These are phyloP conservation scores for Kwoniella europaea DNA, from an alignment of 768 basidiomycete genomes.

Conservation along the genomic window DNA sequence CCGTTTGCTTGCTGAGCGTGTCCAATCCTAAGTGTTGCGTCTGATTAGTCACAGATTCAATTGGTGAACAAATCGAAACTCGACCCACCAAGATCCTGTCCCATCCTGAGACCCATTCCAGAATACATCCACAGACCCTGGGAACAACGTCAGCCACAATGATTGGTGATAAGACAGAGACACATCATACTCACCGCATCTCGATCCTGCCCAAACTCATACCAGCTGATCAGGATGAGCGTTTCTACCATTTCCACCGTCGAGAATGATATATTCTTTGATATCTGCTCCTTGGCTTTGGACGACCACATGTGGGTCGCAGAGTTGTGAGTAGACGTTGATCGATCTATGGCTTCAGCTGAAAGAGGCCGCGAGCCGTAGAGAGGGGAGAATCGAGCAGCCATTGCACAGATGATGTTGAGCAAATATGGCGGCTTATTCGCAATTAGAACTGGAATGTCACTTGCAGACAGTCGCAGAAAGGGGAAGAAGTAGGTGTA, in stretches of 20 bases:
- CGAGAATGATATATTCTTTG: constrained; percentile 14
- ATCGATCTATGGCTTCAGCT: background rate
- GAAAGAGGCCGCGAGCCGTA: constrained; percentile 1
- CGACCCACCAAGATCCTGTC: constrained; percentile 32
- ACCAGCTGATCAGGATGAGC: constrained; percentile 33
- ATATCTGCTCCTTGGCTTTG: constrained; percentile 31
- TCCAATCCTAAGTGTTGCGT: constrained; percentile 11
- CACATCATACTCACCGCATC: constrained; percentile 19
- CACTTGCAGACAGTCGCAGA: background rate
- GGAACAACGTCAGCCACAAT: constrained; percentile 3
- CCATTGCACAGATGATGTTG: constrained; percentile 28
- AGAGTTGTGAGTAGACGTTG: background rate
- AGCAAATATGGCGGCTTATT: constrained; percentile 20
- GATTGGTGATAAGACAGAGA: too few species aligned
- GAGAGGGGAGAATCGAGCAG: constrained; percentile 25
- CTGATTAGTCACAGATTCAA: too few species aligned
- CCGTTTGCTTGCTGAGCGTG: constrained; percentile 1
- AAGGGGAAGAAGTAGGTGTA: constrained; percentile 34
- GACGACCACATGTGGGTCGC: constrained; percentile 19
- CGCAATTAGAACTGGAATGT: background rate
- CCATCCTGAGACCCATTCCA: constrained; percentile 33
- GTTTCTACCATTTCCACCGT: constrained; percentile 21
- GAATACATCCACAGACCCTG: constrained; percentile 41
- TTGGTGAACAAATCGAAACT: too few species aligned
- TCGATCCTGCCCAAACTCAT: constrained; percentile 34